Percentiles rank a stretch among this genome's conserved stretches.
Evolutionary conservation across 345 rosid genomes (phyloP).

Genomic region (Sonneratia caseolaris): DNA sequence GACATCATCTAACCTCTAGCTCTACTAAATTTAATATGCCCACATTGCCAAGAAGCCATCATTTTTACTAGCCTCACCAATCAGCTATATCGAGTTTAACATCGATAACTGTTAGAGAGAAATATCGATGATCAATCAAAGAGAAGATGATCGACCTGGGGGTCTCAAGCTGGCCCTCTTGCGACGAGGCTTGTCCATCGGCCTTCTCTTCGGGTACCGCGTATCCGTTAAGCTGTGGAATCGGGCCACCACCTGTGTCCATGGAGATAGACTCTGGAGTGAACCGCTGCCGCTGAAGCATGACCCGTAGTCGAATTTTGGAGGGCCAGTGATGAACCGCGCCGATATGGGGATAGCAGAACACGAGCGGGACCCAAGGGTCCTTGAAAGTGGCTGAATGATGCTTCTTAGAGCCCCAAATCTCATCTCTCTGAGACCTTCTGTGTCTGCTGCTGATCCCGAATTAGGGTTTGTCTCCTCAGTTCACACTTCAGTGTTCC

Average conservation of each 20-base stretch:
- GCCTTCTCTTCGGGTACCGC: conserved; percentile 71
- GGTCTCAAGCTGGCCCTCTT: conserved; percentile 69
- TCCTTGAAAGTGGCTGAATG: conserved; percentile 39
- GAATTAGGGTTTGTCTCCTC: not conserved
- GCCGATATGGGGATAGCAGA: conserved; percentile 14
- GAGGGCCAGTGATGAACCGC: conserved; percentile 14
- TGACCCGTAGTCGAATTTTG: conserved; percentile 13
- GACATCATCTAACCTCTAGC: not conserved
- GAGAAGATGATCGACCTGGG: conserved; percentile 33
- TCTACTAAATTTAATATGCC: not conserved
- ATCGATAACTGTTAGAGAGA: not conserved
- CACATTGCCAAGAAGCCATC: not conserved
- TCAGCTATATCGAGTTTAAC: not conserved
- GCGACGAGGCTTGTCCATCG: conserved; percentile 57
- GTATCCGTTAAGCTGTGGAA: conserved; percentile 58
- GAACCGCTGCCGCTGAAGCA: conserved; percentile 9
- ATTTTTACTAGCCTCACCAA: not conserved
- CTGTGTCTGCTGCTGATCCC: not conserved
- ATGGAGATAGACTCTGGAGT: conserved; percentile 18
- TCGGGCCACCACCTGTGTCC: conserved; percentile 25
- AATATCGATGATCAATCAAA: not conserved
- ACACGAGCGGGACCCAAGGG: conserved; percentile 23
- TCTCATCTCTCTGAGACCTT: conserved; percentile 26
- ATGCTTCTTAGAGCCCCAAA: conserved; percentile 40
- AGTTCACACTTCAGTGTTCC: too few species aligned